Conservation (phyloP, 306 rosid genomes). For the Cucumis hystrix region DNA sequence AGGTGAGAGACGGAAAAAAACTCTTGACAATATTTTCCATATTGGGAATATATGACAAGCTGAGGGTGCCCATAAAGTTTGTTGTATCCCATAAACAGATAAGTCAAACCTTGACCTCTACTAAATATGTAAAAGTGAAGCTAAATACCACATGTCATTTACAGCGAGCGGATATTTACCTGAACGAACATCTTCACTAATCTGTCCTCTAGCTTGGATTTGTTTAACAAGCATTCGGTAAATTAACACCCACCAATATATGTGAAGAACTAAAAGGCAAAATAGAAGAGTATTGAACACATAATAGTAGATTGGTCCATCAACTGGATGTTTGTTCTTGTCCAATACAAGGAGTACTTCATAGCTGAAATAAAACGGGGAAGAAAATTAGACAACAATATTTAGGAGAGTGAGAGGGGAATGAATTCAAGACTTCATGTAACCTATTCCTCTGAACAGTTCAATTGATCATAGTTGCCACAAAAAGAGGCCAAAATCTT, state of each 20-base stretch:
- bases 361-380: constrained; percentile 46
- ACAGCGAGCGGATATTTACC: constrained; percentile 32
- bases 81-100: neutral
- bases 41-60: neutral
- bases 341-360: constrained; percentile 55
- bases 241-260: constrained; percentile 94
- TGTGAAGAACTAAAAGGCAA: constrained; percentile 63
- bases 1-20: neutral
- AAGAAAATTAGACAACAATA: neutral
- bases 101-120: neutral
- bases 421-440: neutral
- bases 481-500: constrained; percentile 1
- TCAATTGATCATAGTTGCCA: neutral
- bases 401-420: neutral
- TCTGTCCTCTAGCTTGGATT: constrained; percentile 71
- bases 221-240: constrained; percentile 83
- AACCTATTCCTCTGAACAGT: neutral
- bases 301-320: constrained; percentile 70
- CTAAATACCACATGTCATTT: neutral
- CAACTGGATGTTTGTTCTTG: constrained; percentile 31
- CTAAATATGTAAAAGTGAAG: neutral
- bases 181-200: constrained; percentile 90
- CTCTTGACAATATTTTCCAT: neutral
- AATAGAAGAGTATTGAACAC: constrained; percentile 71
- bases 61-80: neutral